A percentile compares a stretch with the other conserved stretches of the same genome.
Conservation (phyloP, 2,329 filamentous ascomycete genomes). For the Hymenoscyphus scutula region DNA sequence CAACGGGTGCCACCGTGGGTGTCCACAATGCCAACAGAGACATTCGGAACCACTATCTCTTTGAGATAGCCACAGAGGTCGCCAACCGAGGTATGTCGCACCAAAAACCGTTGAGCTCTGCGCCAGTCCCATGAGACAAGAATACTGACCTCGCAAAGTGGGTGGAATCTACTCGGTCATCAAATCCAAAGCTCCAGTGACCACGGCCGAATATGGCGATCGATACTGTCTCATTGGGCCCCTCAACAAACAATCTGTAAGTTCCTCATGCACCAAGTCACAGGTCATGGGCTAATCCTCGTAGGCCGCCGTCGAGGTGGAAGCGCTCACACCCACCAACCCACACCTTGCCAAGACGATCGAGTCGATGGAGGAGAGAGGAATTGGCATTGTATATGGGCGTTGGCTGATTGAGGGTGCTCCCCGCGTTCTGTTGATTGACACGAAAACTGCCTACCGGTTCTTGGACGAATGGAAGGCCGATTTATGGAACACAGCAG, state of each 20-base stretch:
- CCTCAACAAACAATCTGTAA: conserved; percentile 83
- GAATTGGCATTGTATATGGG: conserved; percentile 86
- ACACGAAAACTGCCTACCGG: conserved; percentile 88
- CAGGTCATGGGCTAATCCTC: conserved; percentile 24
- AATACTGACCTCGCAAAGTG: conserved; percentile 51
- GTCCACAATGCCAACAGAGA: conserved; percentile 46
- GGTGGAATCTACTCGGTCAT: conserved; percentile 99
- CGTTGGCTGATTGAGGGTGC: conserved; percentile 98
- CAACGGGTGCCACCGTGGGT: neutral
- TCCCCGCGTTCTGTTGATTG: conserved; percentile 87
- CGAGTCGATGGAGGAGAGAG: conserved; percentile 86
- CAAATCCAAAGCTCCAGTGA: conserved; percentile 98
- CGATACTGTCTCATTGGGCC: conserved; percentile 94
- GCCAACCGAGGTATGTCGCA: conserved; percentile 78
- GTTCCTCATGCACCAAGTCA: conserved; percentile 34
- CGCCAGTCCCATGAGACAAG: neutral
- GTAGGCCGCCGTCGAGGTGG: conserved; percentile 95
- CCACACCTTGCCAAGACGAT: conserved; percentile 80
- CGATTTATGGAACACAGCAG: conserved; percentile 88
- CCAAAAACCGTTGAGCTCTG: conserved; percentile 13
- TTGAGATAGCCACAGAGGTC: conserved; percentile 95
- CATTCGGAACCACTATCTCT: conserved; percentile 92
- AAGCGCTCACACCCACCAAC: conserved; percentile 82
- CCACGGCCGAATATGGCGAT: conserved; percentile 97
- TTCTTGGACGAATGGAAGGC: conserved; percentile 96